phyloP scores from a whole-genome alignment of 495 filamentous ascomycete genomes.

The Lepraria neglecta region DNA sequence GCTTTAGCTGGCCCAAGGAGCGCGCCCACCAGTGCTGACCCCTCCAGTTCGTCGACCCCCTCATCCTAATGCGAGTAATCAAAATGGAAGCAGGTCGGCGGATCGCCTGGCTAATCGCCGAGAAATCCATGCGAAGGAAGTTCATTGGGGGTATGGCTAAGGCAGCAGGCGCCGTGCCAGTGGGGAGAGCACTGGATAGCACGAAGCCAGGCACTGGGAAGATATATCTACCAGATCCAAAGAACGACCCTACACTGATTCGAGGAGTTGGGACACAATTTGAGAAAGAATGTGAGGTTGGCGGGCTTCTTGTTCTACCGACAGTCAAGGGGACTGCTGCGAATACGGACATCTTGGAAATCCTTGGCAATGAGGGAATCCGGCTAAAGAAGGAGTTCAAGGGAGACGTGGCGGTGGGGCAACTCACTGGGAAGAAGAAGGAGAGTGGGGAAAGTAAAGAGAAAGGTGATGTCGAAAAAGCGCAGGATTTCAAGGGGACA shows the following conservation, averaged over 20 bases:
- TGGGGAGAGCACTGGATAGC: conserved; percentile 82
- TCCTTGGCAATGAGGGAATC: conserved; percentile 74
- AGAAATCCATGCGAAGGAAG: conserved; percentile 80
- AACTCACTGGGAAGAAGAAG: conserved; percentile 70
- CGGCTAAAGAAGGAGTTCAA: conserved; percentile 81
- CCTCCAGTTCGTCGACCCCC: conserved; percentile 83
- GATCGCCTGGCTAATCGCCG: conserved; percentile 85
- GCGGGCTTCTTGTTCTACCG: conserved; percentile 81
- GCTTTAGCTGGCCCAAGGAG: no score
- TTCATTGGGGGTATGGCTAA: conserved; percentile 81
- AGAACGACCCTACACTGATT: conserved; percentile 75
- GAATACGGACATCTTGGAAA: conserved; percentile 72
- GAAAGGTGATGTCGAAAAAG: conserved; percentile 38
- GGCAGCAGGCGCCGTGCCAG: conserved; percentile 76
- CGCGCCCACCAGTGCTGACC: no score
- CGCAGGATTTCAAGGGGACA: conserved; percentile 58
- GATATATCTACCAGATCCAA: conserved; percentile 86
- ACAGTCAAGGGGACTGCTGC: conserved; percentile 70
- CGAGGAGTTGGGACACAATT: conserved; percentile 86
- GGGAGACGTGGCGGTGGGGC: conserved; percentile 57
- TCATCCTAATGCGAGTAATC: conserved; percentile 86
- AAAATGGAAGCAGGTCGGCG: conserved; percentile 79
- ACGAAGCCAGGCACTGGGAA: conserved; percentile 71
- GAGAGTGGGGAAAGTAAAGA: conserved; percentile 50
- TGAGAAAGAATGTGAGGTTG: conserved; percentile 61